Evolutionary conservation across 2,329 filamentous ascomycete genomes (phyloP), one percentile per base, ranked within the genome.

Genomic region (Colletotrichum navitas): DNA sequence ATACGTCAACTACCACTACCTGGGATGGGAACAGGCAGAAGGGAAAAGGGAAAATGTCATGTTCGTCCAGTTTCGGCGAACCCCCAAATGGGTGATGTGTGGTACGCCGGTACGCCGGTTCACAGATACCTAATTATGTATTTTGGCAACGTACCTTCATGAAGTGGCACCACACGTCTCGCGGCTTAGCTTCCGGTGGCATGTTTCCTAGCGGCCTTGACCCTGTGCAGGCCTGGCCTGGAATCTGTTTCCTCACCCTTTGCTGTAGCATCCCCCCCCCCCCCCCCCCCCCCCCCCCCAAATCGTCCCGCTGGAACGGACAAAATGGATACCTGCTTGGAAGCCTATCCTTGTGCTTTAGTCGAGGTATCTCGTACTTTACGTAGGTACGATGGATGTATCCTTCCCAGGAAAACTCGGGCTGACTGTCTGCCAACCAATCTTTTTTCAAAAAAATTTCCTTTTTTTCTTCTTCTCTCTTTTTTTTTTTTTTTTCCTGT

Each of bases 161-260:
- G 47, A n/a, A 21, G 66, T 68, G 64, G 64, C 64, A 68, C 65
- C 52, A 71, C 65, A 49, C 24, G 54, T 71, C 68, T 68, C 45
- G 43, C 59, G 65, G 68, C 63, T 54, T 29, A 21, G 36, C 36
- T 55, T 34, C 58, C 26, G n/a, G 39, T 68, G 65, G 68, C 68
- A 62, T 68, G 68, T 71, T 67, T 18, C 60, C 26, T 18, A 51
- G 45, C 36, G 34, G 43, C 58, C 63, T 49, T 59, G 51, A 39
- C 63, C 39, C 63, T 36, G 43, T 45, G 12, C 51, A 24, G 26
- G 62, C 51, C 41, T 49, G 56, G 26, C 16, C 49, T 54, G 26
- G 51, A 21, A 18, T 11, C 51, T 18, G 16, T 5, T 18, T 18
- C 12, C 26, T 12, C 36, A 3, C 12, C 2, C 14, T n/a, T n/a